Conservation (phyloP, 2,329 filamentous ascomycete species). For the Cytospora leucostoma region DNA sequence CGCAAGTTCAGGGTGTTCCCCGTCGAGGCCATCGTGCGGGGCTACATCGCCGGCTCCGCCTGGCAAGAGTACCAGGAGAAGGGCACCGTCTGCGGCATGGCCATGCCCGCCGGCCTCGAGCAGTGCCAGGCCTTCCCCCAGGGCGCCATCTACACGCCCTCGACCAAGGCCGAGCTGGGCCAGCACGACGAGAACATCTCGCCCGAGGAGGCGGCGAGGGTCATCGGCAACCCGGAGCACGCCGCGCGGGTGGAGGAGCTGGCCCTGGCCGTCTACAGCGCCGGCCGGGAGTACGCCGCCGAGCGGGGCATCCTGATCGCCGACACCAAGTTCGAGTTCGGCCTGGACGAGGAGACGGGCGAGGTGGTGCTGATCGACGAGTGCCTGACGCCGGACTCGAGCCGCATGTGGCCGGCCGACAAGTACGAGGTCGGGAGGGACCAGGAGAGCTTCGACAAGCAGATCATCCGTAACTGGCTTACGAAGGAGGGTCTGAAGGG, state of each 20-base stretch:
- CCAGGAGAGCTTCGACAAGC: slow-evolving; percentile 89
- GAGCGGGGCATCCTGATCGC: slow-evolving; percentile 74
- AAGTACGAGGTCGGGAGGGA: slow-evolving; percentile 71
- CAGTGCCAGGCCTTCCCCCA: slow-evolving; percentile 70
- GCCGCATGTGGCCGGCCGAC: slow-evolving; percentile 81
- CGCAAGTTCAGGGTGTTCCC: slow-evolving; percentile 73
- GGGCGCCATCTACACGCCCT: slow-evolving; percentile 71
- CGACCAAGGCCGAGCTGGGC: slow-evolving; percentile 80
- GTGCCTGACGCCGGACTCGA: slow-evolving; percentile 81
- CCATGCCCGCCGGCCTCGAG: slow-evolving; percentile 65
- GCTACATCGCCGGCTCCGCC: slow-evolving; percentile 84
- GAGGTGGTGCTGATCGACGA: slow-evolving; percentile 80
- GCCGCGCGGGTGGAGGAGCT: slow-evolving; percentile 67
- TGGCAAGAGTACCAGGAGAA: slow-evolving; percentile 74
- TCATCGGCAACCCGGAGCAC: slow-evolving; percentile 63
- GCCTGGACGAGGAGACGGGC: slow-evolving; percentile 62
- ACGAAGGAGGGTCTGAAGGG: slow-evolving; percentile 72
- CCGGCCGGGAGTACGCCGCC: slow-evolving; percentile 63
- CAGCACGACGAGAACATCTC: slow-evolving; percentile 84
- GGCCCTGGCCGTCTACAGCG: slow-evolving; percentile 63
- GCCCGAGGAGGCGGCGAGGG: slow-evolving; percentile 62
- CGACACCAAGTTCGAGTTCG: slow-evolving; percentile 64
- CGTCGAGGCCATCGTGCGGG: slow-evolving; percentile 82
- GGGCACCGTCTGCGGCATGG: slow-evolving; percentile 79
- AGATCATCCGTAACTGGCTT: slow-evolving; percentile 81